Conservation (phyloP, 306 rosid species). For the Myrica gale region DNA sequence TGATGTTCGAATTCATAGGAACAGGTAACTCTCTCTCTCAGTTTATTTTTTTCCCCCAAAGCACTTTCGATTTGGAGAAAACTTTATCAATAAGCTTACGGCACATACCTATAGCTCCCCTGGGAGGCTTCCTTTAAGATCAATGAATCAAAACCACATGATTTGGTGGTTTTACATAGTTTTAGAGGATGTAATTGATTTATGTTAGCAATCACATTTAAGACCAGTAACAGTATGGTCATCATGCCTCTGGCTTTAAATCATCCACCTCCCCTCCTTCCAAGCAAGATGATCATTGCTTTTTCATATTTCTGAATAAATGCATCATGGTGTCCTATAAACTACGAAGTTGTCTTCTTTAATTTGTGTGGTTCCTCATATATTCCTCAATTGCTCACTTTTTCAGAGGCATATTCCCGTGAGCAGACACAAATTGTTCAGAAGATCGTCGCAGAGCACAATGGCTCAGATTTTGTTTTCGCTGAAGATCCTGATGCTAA, state of each 20-base stretch:
- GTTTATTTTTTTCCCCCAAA: constrained; percentile 11
- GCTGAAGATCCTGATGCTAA: constrained; percentile 87
- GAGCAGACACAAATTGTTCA: constrained; percentile 91
- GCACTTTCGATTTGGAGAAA: constrained; percentile 20
- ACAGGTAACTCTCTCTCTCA: constrained; percentile 53
- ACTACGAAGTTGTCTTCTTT: constrained; percentile 1
- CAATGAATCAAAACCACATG: neutral
- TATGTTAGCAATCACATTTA: neutral
- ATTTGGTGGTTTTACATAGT: neutral
- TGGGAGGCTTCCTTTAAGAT: neutral
- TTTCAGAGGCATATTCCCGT: constrained; percentile 84
- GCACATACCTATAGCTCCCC: neutral
- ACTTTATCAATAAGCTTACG: constrained; percentile 12
- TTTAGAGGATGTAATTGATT: neutral
- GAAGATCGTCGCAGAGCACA: constrained; percentile 72
- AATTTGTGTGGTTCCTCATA: constrained; percentile 16
- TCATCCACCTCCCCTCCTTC: neutral
- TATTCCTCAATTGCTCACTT: constrained; percentile 17
- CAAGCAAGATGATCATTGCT: neutral
- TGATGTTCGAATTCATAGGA: constrained; percentile 91
- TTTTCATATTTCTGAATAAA: constrained; percentile 15
- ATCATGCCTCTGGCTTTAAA: neutral
- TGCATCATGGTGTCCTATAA: constrained; percentile 14
- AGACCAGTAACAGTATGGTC: neutral
- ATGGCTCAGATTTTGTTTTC: constrained; percentile 90